Conservation (phyloP, 768 basidiomycete species). For the Tulasnella sp. region DNA sequence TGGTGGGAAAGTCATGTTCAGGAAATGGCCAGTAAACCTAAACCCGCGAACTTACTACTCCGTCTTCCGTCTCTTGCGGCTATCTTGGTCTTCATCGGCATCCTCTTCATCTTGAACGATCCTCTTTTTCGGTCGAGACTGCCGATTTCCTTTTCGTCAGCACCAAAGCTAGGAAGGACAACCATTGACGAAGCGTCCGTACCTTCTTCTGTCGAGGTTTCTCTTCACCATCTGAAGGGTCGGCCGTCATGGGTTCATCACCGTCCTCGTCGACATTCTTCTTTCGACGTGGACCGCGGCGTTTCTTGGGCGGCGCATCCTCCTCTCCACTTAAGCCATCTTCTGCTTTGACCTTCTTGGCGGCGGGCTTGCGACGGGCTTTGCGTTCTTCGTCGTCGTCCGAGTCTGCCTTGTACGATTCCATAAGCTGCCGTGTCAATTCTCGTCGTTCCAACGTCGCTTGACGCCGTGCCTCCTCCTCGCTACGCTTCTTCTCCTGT, state of each 20-base stretch:
- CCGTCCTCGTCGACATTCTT: slow-evolving; percentile 54
- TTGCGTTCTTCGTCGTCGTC: slow-evolving; percentile 67
- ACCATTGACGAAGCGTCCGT: slow-evolving; percentile 8
- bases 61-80: slow-evolving; percentile 49
- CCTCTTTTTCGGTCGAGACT: slow-evolving; percentile 47
- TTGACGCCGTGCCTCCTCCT: slow-evolving; percentile 71
- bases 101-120: slow-evolving; percentile 70
- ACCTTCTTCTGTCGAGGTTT: slow-evolving; percentile 53
- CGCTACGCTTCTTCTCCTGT: slow-evolving; percentile 50
- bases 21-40: neutral
- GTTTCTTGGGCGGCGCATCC: slow-evolving; percentile 44
- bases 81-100: slow-evolving; percentile 44
- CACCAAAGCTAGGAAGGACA: neutral
- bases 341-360: slow-evolving; percentile 28
- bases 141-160: neutral
- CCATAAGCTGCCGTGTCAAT: slow-evolving; percentile 68
- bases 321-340: slow-evolving; percentile 4
- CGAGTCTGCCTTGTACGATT: slow-evolving; percentile 51
- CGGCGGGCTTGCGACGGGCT: slow-evolving; percentile 24
- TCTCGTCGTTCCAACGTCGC: slow-evolving; percentile 65
- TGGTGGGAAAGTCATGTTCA: slow-evolving; percentile 23
- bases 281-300: slow-evolving; percentile 55
- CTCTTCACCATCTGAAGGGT: neutral
- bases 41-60: slow-evolving; percentile 13
- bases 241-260: slow-evolving; percentile 26